Conservation (phyloP, 1,139 yeast genomes). For the Blastobotrys ciferrii region DNA sequence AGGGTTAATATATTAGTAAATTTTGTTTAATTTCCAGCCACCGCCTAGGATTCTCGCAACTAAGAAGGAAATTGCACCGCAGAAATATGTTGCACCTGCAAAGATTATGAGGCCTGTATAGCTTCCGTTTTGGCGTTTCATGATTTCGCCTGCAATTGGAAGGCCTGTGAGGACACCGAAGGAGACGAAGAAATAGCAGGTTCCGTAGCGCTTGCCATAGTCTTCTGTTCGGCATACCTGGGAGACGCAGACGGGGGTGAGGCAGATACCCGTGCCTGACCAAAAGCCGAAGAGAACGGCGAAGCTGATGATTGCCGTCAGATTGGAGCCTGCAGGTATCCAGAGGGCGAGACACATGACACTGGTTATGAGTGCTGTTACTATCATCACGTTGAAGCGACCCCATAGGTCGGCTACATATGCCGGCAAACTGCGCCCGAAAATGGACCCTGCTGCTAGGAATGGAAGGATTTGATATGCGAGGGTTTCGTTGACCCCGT, state of each 20-base stretch:
- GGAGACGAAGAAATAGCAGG: conserved; percentile 61
- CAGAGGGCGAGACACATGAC: conserved; percentile 48
- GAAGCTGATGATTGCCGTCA: conserved; percentile 44
- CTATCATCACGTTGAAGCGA: conserved; percentile 52
- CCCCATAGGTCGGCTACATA: conserved; percentile 55
- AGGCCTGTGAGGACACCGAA: conserved; percentile 54
- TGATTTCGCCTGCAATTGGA: conserved; percentile 53
- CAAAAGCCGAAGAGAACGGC: conserved; percentile 52
- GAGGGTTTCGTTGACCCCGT: conserved; percentile 52
- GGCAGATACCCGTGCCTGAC: too few relatives aligned
- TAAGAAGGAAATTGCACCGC: conserved; percentile 28
- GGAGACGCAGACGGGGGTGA: conserved; percentile 54
- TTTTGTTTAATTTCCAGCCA: conserved; percentile 26
- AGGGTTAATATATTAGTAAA: conserved; percentile 22
- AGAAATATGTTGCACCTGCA: conserved; percentile 30
- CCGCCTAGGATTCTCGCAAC: conserved; percentile 31
- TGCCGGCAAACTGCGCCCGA: conserved; percentile 59
- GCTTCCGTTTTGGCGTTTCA: conserved; percentile 25
- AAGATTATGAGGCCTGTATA: conserved; percentile 35
- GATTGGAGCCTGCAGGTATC: conserved; percentile 51
- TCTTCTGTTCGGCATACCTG: conserved; percentile 49
- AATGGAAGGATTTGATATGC: conserved; percentile 49
- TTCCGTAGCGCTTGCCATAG: conserved; percentile 50
- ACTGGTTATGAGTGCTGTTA: conserved; percentile 45
- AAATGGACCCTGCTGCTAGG: conserved; percentile 56